Evolutionary conservation across 345 rosid species (phyloP).

Genomic region (Aquilaria yunnanensis): DNA sequence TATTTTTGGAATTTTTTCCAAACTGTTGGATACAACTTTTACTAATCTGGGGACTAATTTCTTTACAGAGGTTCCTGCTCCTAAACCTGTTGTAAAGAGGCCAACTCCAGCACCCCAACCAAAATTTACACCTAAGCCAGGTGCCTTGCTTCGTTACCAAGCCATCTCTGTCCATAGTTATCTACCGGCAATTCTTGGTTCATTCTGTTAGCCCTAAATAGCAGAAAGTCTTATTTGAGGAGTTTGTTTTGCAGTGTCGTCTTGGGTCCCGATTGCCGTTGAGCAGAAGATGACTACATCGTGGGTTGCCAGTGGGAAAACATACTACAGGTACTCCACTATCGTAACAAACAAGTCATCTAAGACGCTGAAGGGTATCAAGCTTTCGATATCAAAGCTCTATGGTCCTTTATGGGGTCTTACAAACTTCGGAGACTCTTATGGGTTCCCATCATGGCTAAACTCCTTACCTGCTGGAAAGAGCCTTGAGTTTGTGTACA

Average conservation of each 20-base stretch:
- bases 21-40: background rate
- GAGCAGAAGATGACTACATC: slow-evolving; percentile 71
- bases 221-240: background rate
- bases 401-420: slow-evolving; percentile 98
- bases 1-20: background rate
- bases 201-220: background rate
- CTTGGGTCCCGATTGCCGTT: slow-evolving; percentile 55
- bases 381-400: slow-evolving; percentile 67
- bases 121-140: slow-evolving; percentile 52
- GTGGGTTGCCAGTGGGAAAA: slow-evolving; percentile 66
- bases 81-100: slow-evolving; percentile 29
- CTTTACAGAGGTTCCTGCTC: slow-evolving; percentile 44
- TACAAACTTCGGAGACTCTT: slow-evolving; percentile 42
- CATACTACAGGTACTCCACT: slow-evolving; percentile 80
- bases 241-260: slow-evolving; percentile 33
- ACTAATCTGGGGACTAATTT: no score
- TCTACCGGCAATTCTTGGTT: background rate
- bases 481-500: slow-evolving; percentile 83
- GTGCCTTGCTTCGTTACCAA: slow-evolving; percentile 25
- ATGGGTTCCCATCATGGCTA: slow-evolving; percentile 74
- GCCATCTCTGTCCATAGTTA: background rate
- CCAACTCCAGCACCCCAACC: slow-evolving; percentile 40
- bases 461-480: slow-evolving; percentile 58
- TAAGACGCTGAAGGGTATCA: slow-evolving; percentile 54
- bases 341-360: slow-evolving; percentile 67